A percentile compares a stretch with the other conserved stretches of the same genome.
Conservation (phyloP, 2,329 filamentous ascomycete species). For the Fusarium falciforme region DNA sequence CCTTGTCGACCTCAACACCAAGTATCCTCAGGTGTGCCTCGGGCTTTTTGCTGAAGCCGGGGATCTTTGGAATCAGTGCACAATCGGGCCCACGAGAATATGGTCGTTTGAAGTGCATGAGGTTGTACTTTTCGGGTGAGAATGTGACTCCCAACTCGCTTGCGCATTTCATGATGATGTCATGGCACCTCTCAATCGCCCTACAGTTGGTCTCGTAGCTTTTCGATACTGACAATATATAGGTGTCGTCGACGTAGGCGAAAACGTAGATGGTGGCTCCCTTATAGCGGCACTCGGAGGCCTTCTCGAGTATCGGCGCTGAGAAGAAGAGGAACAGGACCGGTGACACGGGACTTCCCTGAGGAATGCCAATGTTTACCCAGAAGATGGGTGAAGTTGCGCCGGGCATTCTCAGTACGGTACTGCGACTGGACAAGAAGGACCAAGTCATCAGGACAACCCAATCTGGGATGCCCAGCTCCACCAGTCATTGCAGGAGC, state of each 20-base stretch:
- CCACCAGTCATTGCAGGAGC: constrained; percentile 1
- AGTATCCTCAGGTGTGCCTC: background rate
- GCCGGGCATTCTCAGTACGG: background rate
- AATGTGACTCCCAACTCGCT: background rate
- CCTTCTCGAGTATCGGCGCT: background rate
- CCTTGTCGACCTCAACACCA: background rate
- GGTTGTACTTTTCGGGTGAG: constrained; percentile 2
- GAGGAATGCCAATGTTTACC: constrained; percentile 19
- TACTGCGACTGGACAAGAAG: constrained; percentile 7
- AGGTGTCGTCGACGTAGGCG: constrained; percentile 12
- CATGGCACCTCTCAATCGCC: background rate
- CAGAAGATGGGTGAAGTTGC: background rate
- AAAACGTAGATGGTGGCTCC: background rate
- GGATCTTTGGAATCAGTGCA: background rate
- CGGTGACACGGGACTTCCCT: constrained; percentile 9
- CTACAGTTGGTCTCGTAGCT: constrained; percentile 8
- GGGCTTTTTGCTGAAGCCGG: background rate
- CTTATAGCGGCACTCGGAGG: background rate
- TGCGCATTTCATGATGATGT: background rate
- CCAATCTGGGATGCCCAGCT: background rate
- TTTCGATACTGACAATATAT: background rate
- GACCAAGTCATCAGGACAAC: background rate
- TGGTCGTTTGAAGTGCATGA: constrained; percentile 9
- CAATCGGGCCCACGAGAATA: background rate
- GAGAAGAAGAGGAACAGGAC: constrained; percentile 22